Conservation (phyloP, 805 yeast species). For the Komagataella pastoris region DNA sequence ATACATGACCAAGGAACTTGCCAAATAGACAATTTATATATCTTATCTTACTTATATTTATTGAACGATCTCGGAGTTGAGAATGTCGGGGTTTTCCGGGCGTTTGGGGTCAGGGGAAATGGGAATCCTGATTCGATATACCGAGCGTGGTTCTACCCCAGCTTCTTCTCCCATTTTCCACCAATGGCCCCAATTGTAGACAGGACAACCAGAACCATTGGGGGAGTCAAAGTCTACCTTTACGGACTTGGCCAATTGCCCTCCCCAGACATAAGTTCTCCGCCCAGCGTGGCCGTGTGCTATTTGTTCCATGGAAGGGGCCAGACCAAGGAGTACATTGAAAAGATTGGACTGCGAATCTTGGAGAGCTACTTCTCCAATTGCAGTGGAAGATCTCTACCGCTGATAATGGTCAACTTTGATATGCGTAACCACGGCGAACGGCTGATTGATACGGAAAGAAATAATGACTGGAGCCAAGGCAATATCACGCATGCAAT, state of each 20-base stretch:
- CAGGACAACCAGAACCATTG: background rate
- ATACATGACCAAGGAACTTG: conserved; percentile 24
- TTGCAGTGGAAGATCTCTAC: background rate
- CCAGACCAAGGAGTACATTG: background rate
- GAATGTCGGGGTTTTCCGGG: background rate
- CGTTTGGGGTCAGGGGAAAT: background rate
- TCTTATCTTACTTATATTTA: too few species aligned
- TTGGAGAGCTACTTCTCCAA: background rate
- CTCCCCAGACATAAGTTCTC: background rate
- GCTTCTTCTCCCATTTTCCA: background rate
- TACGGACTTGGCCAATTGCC: background rate
- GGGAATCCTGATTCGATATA: background rate
- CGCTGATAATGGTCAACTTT: conserved; percentile 32
- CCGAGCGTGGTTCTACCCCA: background rate
- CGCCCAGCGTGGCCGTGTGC: background rate
- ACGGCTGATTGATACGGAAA: conserved; percentile 20
- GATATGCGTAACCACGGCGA: conserved; percentile 47
- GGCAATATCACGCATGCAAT: conserved; percentile 37
- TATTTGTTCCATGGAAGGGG: background rate
- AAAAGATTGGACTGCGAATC: background rate
- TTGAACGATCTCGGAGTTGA: background rate
- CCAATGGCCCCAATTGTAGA: background rate
- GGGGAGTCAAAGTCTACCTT: background rate
- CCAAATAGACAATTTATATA: background rate
- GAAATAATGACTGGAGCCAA: conserved; percentile 29